Conservation (phyloP, 352 stramenopile genomes). For the Elongisporangium senticosum region DNA sequence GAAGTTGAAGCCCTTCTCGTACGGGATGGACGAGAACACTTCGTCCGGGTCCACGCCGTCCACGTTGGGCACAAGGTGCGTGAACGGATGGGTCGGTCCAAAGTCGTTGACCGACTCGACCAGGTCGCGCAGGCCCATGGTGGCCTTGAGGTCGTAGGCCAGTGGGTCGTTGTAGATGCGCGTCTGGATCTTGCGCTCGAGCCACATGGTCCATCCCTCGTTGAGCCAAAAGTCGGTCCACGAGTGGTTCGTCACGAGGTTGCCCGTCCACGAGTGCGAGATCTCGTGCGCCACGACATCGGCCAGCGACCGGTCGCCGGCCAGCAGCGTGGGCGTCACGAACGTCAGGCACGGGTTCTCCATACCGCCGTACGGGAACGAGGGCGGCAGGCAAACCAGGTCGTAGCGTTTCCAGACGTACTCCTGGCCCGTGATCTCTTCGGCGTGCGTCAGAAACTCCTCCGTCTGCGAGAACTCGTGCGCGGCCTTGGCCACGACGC, state of each 20-base stretch:
- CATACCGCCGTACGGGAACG: conserved; percentile 87
- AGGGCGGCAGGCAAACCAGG: conserved; percentile 94
- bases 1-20: conserved; percentile 93
- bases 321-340: conserved; percentile 94
- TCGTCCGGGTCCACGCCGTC: conserved; percentile 95
- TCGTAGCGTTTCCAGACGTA: conserved; percentile 98
- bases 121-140: conserved; percentile 36
- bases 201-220: conserved; percentile 96
- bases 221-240: conserved; percentile 99
- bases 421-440: conserved; percentile 86
- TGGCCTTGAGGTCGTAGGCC: conserved; percentile 51
- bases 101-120: conserved; percentile 40
- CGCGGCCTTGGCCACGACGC: conserved; percentile 87
- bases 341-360: conserved; percentile 92
- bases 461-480: conserved; percentile 96
- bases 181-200: conserved; percentile 96
- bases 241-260: conserved; percentile 95
- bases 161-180: conserved; percentile 37
- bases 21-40: conserved; percentile 92
- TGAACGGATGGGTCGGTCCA: conserved; percentile 77
- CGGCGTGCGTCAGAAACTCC: conserved; percentile 88
- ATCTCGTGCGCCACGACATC: conserved; percentile 98
- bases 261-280: conserved; percentile 95
- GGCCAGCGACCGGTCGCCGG: conserved; percentile 92
- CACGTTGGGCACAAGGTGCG: conserved; percentile 78